These are phyloP conservation scores for Saturnispora serradocipensis DNA, from an alignment of 805 yeast genomes.

Conservation along the genomic window DNA sequence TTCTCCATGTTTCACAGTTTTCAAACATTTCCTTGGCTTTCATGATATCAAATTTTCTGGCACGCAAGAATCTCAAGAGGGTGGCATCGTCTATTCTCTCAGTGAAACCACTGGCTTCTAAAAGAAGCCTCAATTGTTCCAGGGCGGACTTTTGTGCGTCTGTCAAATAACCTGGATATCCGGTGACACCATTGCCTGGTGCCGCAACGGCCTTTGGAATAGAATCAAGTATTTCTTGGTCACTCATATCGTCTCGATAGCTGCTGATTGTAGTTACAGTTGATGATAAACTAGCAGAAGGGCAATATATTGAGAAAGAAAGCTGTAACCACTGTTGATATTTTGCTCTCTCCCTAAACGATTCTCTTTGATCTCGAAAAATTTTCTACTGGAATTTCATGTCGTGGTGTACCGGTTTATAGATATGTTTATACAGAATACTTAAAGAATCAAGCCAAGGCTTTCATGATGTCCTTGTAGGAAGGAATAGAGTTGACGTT, in stretches of 20 bases:
- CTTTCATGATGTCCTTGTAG: neutral
- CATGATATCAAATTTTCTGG: constrained; percentile 83
- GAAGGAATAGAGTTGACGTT: constrained; percentile 2
- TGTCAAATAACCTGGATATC: constrained; percentile 75
- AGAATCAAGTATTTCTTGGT: constrained; percentile 21
- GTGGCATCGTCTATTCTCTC: constrained; percentile 83
- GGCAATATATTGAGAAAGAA: neutral
- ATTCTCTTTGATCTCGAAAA: neutral
- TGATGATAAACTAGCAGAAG: neutral
- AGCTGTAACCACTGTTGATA: neutral
- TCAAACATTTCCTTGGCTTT: constrained; percentile 76
- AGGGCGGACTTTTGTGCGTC: constrained; percentile 56
- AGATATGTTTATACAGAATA: neutral
- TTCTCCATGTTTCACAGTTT: constrained; percentile 88
- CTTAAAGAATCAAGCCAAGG: neutral
- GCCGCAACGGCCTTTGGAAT: constrained; percentile 44
- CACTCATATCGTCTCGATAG: constrained; percentile 14
- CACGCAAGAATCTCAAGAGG: constrained; percentile 77
- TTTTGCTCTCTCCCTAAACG: neutral
- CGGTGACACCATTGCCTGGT: constrained; percentile 45
- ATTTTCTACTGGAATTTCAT: neutral
- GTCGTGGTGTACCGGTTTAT: neutral
- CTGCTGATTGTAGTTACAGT: neutral
- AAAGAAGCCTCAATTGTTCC: constrained; percentile 45
- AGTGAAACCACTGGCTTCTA: constrained; percentile 58